Evolutionary conservation across 2,329 filamentous ascomycete genomes (phyloP).

Genomic region (Thielaviopsis cerberus): DNA sequence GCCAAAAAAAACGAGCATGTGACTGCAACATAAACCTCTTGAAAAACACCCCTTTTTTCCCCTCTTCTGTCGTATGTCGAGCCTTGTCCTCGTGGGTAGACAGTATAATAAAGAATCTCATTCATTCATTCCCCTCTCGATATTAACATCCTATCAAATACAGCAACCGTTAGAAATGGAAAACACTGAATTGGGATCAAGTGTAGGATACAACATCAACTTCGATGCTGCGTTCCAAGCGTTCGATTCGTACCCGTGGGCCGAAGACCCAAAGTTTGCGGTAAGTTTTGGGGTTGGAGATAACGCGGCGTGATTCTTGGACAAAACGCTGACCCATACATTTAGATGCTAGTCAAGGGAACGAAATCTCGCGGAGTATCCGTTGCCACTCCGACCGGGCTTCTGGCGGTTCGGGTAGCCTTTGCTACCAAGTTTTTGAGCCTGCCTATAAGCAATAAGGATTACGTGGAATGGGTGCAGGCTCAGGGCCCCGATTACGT

Average conservation of each 20-base stretch:
- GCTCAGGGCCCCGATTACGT: slow-evolving; percentile 18
- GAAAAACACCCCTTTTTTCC: too few species aligned
- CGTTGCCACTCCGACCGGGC: slow-evolving; percentile 23
- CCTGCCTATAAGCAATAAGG: slow-evolving; percentile 42
- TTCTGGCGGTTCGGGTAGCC: slow-evolving; percentile 37
- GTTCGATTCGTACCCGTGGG: slow-evolving; percentile 50
- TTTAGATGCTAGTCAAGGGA: slow-evolving; percentile 20
- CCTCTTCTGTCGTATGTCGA: too few species aligned
- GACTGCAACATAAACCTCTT: too few species aligned
- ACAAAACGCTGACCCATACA: not conserved
- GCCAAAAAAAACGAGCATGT: not conserved
- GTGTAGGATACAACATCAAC: slow-evolving; percentile 14
- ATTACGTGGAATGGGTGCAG: slow-evolving; percentile 47
- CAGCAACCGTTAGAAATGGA: not conserved
- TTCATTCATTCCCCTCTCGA: too few species aligned
- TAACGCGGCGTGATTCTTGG: not conserved
- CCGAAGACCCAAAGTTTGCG: slow-evolving; percentile 48
- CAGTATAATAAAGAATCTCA: too few species aligned
- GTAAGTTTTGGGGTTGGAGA: slow-evolving; percentile 20
- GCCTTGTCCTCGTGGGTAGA: too few species aligned
- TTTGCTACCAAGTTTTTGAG: slow-evolving; percentile 39
- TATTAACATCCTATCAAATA: too few species aligned
- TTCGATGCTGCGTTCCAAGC: slow-evolving; percentile 34
- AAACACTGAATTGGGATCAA: not conserved
- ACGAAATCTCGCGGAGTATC: slow-evolving; percentile 31